Evolutionary conservation across 1,284 basidiomycete species (phyloP), one percentile per base, ranked within the genome.

Genomic region (Entoloma clypeatum): DNA sequence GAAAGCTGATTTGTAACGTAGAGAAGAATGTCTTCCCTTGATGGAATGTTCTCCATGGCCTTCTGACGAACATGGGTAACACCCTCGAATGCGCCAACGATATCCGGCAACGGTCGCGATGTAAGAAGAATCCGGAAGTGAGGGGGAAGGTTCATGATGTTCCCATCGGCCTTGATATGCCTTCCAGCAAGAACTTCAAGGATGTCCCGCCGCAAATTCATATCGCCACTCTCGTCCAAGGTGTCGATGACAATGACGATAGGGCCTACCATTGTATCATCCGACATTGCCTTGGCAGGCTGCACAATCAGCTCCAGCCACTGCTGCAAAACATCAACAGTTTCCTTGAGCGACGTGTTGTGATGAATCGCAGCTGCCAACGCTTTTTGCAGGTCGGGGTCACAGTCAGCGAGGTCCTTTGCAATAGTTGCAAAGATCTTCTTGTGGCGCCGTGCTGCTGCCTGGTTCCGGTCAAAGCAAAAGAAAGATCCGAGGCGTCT

Each of bases 191-290:
- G n/a, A 11, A 31, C 24, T 5, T 50, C 45, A 19, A 51, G 43
- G 1, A 24, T 35, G 1, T 49, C 50, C 7, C 52, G 49, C 11
- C 41, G 35, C 5, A 42, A 44, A 19, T 52, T 49, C 2, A 54
- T 32, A 1, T 50, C 56, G 16, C 53, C 55, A 40, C 61, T 63
- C 47, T 64, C 62, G 40, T 64, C 62, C 13, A 62, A 39, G 3
- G 60, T 61, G 43, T 64, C 62, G 32, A 63, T 44, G n/a, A 62
- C 51, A 29, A 60, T 31, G 7, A 63, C 50, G 8, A 54, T 47
- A 4, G 42, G 45, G n/a, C 45, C 24, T 7, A 36, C 47, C 13
- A 13, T 11, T 0, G 47, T 43, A 1, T 13, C 33, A n/a, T n/a
- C n/a, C n/a, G n/a, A n/a, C 16, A 43, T 44, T 13, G 38, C 41